These are phyloP conservation scores for Orbilia javanica DNA, from an alignment of 2,329 filamentous ascomycete genomes.

Conservation along the genomic window DNA sequence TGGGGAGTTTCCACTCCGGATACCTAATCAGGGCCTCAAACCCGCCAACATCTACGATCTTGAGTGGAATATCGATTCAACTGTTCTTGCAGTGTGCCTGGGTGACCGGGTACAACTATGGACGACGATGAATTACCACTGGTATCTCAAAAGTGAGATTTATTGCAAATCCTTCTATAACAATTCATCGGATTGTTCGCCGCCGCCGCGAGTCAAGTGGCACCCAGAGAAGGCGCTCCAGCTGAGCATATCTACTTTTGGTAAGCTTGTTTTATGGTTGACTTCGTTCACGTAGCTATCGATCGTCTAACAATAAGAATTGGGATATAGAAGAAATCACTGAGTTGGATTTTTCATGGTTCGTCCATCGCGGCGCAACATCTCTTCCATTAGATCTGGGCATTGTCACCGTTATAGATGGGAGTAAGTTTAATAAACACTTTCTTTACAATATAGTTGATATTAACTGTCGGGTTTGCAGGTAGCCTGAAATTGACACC, in stretches of 20 bases:
- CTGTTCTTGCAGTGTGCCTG: conserved; percentile 84
- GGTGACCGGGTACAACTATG: conserved; percentile 85
- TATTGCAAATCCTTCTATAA: conserved; percentile 19
- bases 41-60: conserved; percentile 74
- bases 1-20: conserved; percentile 86
- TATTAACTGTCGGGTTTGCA: conserved; percentile 62
- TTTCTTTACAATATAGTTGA: conserved; percentile 50
- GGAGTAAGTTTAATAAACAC: conserved; percentile 69
- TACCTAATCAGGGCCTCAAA: conserved; percentile 72
- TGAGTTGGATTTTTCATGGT: conserved; percentile 73
- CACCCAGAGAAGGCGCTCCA: conserved; percentile 86
- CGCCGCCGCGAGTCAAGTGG: conserved; percentile 70
- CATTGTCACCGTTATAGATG: conserved; percentile 85
- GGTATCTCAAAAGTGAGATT: conserved; percentile 95
- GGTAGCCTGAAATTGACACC: conserved; percentile 83
- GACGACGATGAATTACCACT: conserved; percentile 98
- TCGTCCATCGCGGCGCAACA: conserved; percentile 62
- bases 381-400: conserved; percentile 81
- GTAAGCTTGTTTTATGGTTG: conserved; percentile 64
- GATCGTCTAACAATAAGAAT: conserved; percentile 39
- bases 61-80: conserved; percentile 92
- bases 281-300: conserved; percentile 60
- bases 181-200: not conserved
- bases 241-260: conserved; percentile 71
- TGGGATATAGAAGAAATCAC: conserved; percentile 31